Base-by-base conservation (phyloP, 2,329 filamentous ascomycete species). In the Colletotrichum sansevieriae region DNA sequence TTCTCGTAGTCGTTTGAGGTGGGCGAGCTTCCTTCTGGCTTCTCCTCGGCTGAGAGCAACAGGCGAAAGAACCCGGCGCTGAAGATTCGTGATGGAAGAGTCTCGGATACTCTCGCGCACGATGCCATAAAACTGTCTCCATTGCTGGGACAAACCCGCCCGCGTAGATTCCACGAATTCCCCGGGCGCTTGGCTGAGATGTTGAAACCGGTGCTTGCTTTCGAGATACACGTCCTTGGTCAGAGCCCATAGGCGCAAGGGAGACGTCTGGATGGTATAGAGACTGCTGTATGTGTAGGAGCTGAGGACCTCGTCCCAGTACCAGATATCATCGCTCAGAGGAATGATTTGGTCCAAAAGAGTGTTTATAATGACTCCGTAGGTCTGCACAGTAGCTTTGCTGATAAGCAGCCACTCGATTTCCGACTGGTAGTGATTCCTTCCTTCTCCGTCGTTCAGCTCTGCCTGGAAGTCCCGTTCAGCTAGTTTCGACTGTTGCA, bases 341-440 rank as follows among this genome's bases (percentile, higher is more conserved):
- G 91, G 91, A 11, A 95, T 90, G 11, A 94, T 97, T 74, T 96
- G 92, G 63, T 95, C 91, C 11, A 98, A 81, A 3, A 98, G 85
- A 0, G 88, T 90, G 73, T 90, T 90, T 73, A 98, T 83, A 46
- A 97, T 86, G 56, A 93, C 82, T 4, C 95, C 95, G 75, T 97
- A 97, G 1, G 92, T 90, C 76, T 98, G 95, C n/a, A 95, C 89
- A 0, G 95, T 93, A 4, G 95, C 95, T 79, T 98, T 99, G 79
- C 92, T 93, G 35, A 97, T 87, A 15, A 98, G 84, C 25, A 98
- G 82, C 96, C 96, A 98, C 79, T 97, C 92, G 57, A 98, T 86
- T 75, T 98, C 93, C 58, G 87, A 85, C 76, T 94, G 91, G 46
- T 64, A 72, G 47, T 49, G 41, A 18, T 57, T 55, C 22, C 46